Base-by-base conservation (phyloP, 2,329 filamentous ascomycete genomes). In the Fusarium secorum region DNA sequence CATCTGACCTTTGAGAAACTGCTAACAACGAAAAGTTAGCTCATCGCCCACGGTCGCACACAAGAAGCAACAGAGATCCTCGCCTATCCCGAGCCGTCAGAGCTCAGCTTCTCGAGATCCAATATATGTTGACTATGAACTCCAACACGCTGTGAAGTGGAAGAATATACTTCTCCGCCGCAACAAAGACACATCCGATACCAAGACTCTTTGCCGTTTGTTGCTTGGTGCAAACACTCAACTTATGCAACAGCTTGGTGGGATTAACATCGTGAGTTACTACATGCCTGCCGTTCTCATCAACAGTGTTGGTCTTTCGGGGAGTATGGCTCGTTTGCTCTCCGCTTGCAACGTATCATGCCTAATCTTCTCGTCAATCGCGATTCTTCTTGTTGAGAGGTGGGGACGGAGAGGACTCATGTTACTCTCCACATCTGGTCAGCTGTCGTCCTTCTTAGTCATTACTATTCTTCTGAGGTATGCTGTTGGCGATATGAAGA, bases 261-360 rank as follows among this genome's bases (percentile, higher is more conserved):
- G 32, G 1, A 64, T 64, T 14, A 64, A 51, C 6, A 64, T 65
- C 13, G 68, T 75, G 49, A 55, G 33, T 15, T 64, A 73, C 17
- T 78, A 77, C 45, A 73, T 87, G 0, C 84, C 85, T 0, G 85
- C 83, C 0, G 83, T 88, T 0, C 76, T 88, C 1, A 87, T 86
- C 49, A 73, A 83, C 18, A 85, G 83, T 3, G 85, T 88, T 3
- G 84, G 85, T 1, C 79, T 88, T 9, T 77, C 77, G 3, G 83
- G 87, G 49, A 80, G 75, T 10, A 81, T 85, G 69, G 83, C 86
- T 2, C 81, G 86, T 8, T 76, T 88, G 0, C 79, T 88, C 8
- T 83, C 85, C 0, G 85, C 85, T 0, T 85, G 82, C 66, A 87
- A 63, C 44, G 70, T 77, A 2, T 71, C 71, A 0, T 76, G 76